Percentiles rank a stretch among this genome's conserved stretches.
Evolutionary conservation across 2,329 filamentous ascomycete genomes (phyloP).

Genomic region (Anthostomella pinea): DNA sequence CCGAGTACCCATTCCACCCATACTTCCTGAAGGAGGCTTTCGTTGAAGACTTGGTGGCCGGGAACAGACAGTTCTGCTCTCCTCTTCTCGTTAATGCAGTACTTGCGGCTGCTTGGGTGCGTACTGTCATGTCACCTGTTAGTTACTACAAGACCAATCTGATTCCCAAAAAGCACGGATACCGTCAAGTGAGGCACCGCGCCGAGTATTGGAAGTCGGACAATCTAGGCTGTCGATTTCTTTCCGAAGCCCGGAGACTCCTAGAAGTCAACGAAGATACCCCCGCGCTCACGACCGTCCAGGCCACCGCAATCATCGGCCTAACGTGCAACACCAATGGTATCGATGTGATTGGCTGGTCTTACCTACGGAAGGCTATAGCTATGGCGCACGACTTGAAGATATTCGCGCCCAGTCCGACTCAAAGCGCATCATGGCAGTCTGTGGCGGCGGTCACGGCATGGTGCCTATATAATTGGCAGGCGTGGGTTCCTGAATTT

Average conservation of each 20-base stretch:
- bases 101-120: constrained; percentile 29
- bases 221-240: constrained; percentile 34
- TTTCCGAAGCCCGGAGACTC: constrained; percentile 37
- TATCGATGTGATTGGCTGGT: constrained; percentile 25
- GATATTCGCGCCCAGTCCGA: constrained; percentile 18
- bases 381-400: constrained; percentile 22
- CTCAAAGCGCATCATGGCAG: constrained; percentile 16
- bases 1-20: constrained; percentile 18
- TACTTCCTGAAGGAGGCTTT: constrained; percentile 28
- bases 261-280: constrained; percentile 34
- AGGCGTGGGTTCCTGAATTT: constrained; percentile 30
- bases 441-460: constrained; percentile 28
- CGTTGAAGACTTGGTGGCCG: constrained; percentile 25
- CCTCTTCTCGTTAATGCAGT: constrained; percentile 27
- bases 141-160: constrained; percentile 1
- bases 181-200: constrained; percentile 25
- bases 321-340: constrained; percentile 28
- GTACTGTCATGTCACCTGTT: constrained; percentile 3
- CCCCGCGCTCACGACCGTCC: constrained; percentile 33
- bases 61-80: constrained; percentile 22
- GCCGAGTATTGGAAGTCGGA: constrained; percentile 36
- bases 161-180: constrained; percentile 27
- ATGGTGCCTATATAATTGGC: constrained; percentile 36
- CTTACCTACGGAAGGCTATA: constrained; percentile 18
- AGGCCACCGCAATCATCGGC: constrained; percentile 33